Evolutionary conservation across 495 filamentous ascomycete genomes (phyloP).

Genomic region (Cairneyella variabilis): DNA sequence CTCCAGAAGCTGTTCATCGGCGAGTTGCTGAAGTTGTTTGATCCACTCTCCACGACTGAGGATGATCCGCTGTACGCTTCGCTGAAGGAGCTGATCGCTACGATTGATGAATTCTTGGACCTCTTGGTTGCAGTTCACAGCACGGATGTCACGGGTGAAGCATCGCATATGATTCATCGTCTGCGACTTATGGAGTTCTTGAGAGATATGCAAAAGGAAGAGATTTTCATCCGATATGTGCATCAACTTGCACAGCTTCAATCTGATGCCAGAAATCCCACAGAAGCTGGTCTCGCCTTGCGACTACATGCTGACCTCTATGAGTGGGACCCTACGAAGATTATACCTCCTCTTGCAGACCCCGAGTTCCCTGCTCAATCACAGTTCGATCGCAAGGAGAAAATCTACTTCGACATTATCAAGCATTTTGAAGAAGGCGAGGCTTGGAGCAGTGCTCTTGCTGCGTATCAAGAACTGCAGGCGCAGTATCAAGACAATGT

Average conservation of each 20-base stretch:
- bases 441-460: constrained; percentile 88
- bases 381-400: constrained; percentile 89
- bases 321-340: constrained; percentile 75
- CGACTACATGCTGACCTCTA: constrained; percentile 91
- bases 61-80: constrained; percentile 75
- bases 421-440: constrained; percentile 89
- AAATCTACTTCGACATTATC: constrained; percentile 90
- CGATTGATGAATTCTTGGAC: constrained; percentile 86
- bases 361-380: constrained; percentile 80
- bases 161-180: constrained; percentile 77
- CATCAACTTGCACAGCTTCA: constrained; percentile 87
- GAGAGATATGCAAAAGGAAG: constrained; percentile 94
- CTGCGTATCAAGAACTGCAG: constrained; percentile 86
- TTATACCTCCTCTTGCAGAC: constrained; percentile 64
- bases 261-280: constrained; percentile 67
- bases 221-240: constrained; percentile 95
- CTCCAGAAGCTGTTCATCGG: constrained; percentile 88
- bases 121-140: constrained; percentile 90
- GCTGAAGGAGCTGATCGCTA: constrained; percentile 72
- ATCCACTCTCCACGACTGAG: constrained; percentile 56
- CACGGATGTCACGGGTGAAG: constrained; percentile 68
- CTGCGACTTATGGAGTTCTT: constrained; percentile 94
- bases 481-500: constrained; percentile 81
- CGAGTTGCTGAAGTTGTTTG: constrained; percentile 80
- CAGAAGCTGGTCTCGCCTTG: constrained; percentile 88